Evolutionary conservation across 768 basidiomycete species (phyloP), one percentile per base, ranked within the genome.

Genomic region (Mycena polygramma): DNA sequence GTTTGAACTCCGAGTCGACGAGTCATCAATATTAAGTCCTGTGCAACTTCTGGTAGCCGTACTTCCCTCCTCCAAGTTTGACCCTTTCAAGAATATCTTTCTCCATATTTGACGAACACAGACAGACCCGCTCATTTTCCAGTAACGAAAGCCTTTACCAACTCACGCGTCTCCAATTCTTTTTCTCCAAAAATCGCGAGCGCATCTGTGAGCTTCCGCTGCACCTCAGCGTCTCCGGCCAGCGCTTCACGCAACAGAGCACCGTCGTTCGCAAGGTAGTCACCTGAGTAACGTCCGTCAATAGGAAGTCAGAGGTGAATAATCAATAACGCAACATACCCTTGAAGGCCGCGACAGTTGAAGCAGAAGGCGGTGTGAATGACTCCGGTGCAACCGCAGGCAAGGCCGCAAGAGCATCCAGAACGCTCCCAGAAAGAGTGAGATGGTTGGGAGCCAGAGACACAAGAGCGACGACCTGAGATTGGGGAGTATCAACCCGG

Each of bases 131-230:
- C 10, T 41, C 15, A 41, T 2, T 41, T 22, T 22, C 46, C 39
- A 20, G 17, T 54, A 39, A 63, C 52, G 14, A 63, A 59, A 30
- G 48, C 68, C 62, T 52, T 68, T 26, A 73, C 57, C 22, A 77
- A 78, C 54, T 79, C 79, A 76, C 79, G 83, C 45, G 82, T 82
- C 72, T 82, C 81, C 64, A 66, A 74, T 75, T 88, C 87, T 70
- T 77, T 82, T 71, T 82, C 81, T 1, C 75, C 82, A 69, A 88
- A 87, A 22, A 86, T 81, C 55, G 74, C 69, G 55, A 88, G 73
- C 22, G 87, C 87, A 70, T 87, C 86, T 14, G 76, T 67, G 43
- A 88, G 76, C 71, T 85, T 86, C 39, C 85, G 79, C 14, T 80
- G 77, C 14, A 81, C 76, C 69, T 86, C 86, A 36, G 74, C 64